Base-by-base conservation (phyloP, 108 stramenopile genomes). In the Nitzschia inconspicua region DNA sequence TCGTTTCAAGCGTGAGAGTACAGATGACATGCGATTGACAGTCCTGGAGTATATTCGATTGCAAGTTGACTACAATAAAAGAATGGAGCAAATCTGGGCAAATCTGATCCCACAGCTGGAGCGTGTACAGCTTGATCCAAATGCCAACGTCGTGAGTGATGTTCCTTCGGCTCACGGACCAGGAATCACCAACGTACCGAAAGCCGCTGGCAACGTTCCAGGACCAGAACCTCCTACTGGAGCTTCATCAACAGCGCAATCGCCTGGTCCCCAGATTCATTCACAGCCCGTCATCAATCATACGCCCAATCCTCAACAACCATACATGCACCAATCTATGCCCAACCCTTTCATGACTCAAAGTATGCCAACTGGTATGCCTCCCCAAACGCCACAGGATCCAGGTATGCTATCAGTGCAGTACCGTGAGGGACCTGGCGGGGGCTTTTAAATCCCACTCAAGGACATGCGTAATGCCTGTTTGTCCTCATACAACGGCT, bases 1-100 rank as follows among this genome's bases (percentile, higher is more conserved):
- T 70, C 84, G 97, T 26, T 98, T 98, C 90, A 96, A 96, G 74
- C 43, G 91, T 18, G 96, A 96, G 63, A 95, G 94, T 64, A 91
- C 95, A 8, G 92, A 93, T 43, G 97, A 98, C 60, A 95, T 98
- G 91, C 84, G 88, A 48, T 71, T 76, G 49, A 87, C 91, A 18
- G 93, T 96, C 3, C 72, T 95, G 64, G 90, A 95, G 32, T 96
- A 95, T 70, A 95, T 95, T 47, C 76, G 82, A 34, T 66, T 96
- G 63, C 91, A 98, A 68, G 93, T 96, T 65, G 93, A 96, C 53
- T 95, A 91, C 63, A 96, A 96, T 47, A 84, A 89, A 49, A 72
- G 72, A 49, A 94, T 96, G 87, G 96, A 96, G 72, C 72, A 91
- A 71, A 77, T 91, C 35, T 98, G 97, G 97, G 85, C 84, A 3